Evolutionary conservation across 306 rosid genomes (phyloP), one percentile per base, ranked within the genome.

Genomic region (Astragalus glycyphyllos): DNA sequence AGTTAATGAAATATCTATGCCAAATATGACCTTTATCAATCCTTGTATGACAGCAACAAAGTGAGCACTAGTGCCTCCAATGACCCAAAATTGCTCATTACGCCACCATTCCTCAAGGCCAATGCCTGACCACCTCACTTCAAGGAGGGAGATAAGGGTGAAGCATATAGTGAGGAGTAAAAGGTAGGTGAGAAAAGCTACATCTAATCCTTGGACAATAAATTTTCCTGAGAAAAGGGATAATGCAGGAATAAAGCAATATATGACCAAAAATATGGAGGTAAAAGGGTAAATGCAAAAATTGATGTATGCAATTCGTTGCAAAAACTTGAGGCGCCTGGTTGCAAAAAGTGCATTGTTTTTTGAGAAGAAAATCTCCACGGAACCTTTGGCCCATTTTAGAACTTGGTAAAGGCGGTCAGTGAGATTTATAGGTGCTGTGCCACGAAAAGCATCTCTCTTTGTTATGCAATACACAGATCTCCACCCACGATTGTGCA

Each of bases 401-500:
- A 91, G 85, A 50, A 87, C 97, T 48, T 91, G 97, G 80, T 91
- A 96, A 5, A 91, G 85, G 0, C 96, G 86, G 51, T 91, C 97
- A 0, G 97, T 91, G 47, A 91, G 91, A 56, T 91, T 91, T 71
- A 91, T 91, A 0, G 97, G 97, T 10, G 97, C 96, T 0, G 96
- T 80, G 45, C 96, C 97, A 0, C 87, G 96, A 70, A 91, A 91
- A 12, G 96, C 96, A 2, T 91, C 97, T 1, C 96, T 84, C 72
- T 82, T 91, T 11, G 97, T 91, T 65, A 91, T 61, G 82, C 97
- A 91, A 58, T 91, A 91, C 14, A 89, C 73, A 0, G 97, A 89
- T 71, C 97, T 72, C 97, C 97, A 91, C 4, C 97, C 97, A 4
- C 96, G 92, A 46, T 91, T 91, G 81, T 91, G 97, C 97, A 91